Evolutionary conservation across 108 stramenopile genomes (phyloP).

Genomic region (Cylindrotheca fusiformis): DNA sequence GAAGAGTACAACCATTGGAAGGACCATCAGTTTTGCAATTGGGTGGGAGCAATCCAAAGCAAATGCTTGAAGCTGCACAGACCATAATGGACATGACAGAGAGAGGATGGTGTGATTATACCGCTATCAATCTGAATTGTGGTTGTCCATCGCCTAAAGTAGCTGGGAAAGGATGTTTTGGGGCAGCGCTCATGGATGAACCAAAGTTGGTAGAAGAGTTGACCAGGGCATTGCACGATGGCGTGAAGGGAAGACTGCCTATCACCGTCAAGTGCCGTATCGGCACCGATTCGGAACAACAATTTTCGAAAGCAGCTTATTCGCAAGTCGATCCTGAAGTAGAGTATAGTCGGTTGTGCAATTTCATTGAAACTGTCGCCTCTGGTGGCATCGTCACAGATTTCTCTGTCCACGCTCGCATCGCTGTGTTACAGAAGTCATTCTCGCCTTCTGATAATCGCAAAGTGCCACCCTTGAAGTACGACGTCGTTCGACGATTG

Average conservation of each 20-base stretch:
- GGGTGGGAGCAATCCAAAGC: constrained; percentile 90
- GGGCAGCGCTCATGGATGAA: constrained; percentile 96
- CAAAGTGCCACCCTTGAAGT: constrained; percentile 92
- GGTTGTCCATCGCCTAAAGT: constrained; percentile 98
- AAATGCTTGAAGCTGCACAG: constrained; percentile 68
- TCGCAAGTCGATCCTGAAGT: constrained; percentile 73
- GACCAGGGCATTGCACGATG: constrained; percentile 68
- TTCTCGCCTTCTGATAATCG: constrained; percentile 96
- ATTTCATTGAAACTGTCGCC: constrained; percentile 88
- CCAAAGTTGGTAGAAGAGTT: constrained; percentile 84
- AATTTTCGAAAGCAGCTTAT: constrained; percentile 45
- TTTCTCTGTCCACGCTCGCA: constrained; percentile 96
- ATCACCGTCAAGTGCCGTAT: constrained; percentile 98
- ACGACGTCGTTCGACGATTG: constrained; percentile 71
- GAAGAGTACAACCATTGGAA: constrained; percentile 47
- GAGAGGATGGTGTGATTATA: constrained; percentile 80
- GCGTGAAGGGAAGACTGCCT: constrained; percentile 58
- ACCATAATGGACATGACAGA: constrained; percentile 67
- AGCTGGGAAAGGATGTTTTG: constrained; percentile 95
- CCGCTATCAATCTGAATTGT: constrained; percentile 97
- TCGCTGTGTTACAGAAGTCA: constrained; percentile 87
- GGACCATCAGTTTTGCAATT: constrained; percentile 92
- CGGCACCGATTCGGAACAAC: constrained; percentile 65
- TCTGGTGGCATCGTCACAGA: constrained; percentile 80
- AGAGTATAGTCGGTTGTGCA: constrained; percentile 72